These are phyloP conservation scores for Eremomyces bilateralis DNA, from an alignment of 495 filamentous ascomycete species.

Conservation along the genomic window DNA sequence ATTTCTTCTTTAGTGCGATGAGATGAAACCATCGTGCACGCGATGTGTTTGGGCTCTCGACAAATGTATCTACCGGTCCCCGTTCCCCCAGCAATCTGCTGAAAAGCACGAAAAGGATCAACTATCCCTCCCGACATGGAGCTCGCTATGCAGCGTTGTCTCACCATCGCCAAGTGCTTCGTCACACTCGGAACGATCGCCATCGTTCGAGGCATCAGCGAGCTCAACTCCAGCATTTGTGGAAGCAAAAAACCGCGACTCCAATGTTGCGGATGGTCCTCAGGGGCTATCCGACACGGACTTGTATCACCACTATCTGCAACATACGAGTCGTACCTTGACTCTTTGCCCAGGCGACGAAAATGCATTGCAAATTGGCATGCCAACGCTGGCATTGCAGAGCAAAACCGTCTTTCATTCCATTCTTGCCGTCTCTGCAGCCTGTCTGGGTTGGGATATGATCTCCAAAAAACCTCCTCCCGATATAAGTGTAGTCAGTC, in stretches of 20 bases:
- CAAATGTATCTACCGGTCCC: slow-evolving; percentile 3
- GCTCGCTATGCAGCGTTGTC: slow-evolving; percentile 2
- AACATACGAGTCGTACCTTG: slow-evolving; percentile 5
- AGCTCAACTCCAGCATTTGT: not conserved
- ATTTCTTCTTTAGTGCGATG: slow-evolving; percentile 3
- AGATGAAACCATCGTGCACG: slow-evolving; percentile 4
- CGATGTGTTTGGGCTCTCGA: slow-evolving; percentile 1
- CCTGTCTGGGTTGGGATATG: slow-evolving; percentile 4
- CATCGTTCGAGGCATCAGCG: not conserved
- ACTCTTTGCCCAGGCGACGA: slow-evolving; percentile 1
- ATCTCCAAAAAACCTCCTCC: slow-evolving; percentile 3
- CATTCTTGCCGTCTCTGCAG: slow-evolving; percentile 3
- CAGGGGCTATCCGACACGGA: slow-evolving; percentile 1
- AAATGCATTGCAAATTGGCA: slow-evolving; percentile 1
- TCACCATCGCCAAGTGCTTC: slow-evolving; percentile 1
- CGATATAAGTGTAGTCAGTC: slow-evolving; percentile 1
- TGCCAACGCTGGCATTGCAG: slow-evolving; percentile 4
- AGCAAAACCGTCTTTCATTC: slow-evolving; percentile 5
- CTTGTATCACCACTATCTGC: slow-evolving; percentile 3
- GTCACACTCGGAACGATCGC: not conserved
- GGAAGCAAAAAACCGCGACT: not conserved
- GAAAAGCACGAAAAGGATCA: not conserved
- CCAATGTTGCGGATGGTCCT: not conserved
- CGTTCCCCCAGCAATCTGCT: not conserved
- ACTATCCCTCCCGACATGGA: slow-evolving; percentile 4